A percentile compares a stretch with the other conserved stretches of the same genome.
These are phyloP conservation scores for Sporisorium graminicola DNA, from an alignment of 1,284 basidiomycete species.

Conservation along the genomic window DNA sequence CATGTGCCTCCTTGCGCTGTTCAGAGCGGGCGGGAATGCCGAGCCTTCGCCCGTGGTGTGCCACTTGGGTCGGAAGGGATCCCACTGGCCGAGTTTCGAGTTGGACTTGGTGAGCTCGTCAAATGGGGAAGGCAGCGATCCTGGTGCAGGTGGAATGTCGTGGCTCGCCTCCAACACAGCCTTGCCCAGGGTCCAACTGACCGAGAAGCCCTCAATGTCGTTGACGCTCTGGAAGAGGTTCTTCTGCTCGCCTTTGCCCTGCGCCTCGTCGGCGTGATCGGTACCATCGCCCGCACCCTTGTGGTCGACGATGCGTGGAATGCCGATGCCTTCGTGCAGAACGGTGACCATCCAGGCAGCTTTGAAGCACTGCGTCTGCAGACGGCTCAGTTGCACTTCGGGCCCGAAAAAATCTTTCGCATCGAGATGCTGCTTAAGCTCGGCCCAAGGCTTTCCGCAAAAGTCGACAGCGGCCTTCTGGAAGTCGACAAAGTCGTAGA, in stretches of 20 bases:
- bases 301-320: conserved; percentile 88
- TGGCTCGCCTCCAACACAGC: conserved; percentile 95
- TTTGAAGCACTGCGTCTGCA: conserved; percentile 99
- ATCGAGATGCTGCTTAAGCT: conserved; percentile 76
- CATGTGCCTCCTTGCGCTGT: conserved; percentile 27
- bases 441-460: conserved; percentile 83
- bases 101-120: conserved; percentile 43
- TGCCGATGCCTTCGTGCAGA: conserved; percentile 92
- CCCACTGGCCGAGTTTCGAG: conserved; percentile 46
- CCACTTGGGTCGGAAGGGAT: conserved; percentile 45
- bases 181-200: conserved; percentile 97
- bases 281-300: conserved; percentile 59
- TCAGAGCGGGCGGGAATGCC: conserved; percentile 43
- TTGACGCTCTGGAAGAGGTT: conserved; percentile 89
- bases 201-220: conserved; percentile 88
- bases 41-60: conserved; percentile 50
- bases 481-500: conserved; percentile 95
- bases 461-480: conserved; percentile 90
- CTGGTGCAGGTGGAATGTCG: conserved; percentile 56
- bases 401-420: conserved; percentile 74
- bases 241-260: conserved; percentile 61
- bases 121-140: conserved; percentile 44
- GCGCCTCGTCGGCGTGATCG: conserved; percentile 59
- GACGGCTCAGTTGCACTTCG: conserved; percentile 80
- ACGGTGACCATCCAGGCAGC: conserved; percentile 98